A percentile compares a stretch with the other conserved stretches of the same genome.
Evolutionary conservation across 2,329 filamentous ascomycete species (phyloP).

Genomic region (Cercospora sojina): DNA sequence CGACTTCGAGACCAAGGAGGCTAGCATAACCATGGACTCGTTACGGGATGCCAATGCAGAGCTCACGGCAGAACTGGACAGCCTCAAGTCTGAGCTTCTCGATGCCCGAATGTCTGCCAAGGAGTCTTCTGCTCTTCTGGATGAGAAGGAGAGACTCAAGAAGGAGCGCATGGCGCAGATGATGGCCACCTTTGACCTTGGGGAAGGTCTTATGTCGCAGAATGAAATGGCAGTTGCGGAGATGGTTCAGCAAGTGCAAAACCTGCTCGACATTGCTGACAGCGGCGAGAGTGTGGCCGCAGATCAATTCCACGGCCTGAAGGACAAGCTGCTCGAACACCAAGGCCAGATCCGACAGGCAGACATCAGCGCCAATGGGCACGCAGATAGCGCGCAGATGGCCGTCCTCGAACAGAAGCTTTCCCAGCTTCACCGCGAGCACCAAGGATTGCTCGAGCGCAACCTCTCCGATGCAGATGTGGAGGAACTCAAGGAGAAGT

Average conservation of each 20-base stretch:
- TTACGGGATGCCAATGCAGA: conserved; percentile 94
- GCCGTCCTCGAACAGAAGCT: conserved; percentile 74
- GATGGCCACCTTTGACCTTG: conserved; percentile 98
- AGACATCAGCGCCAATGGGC: conserved; percentile 73
- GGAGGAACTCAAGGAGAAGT: conserved; percentile 76
- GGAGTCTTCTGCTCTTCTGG: conserved; percentile 82
- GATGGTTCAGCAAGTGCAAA: conserved; percentile 79
- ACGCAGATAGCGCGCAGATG: conserved; percentile 58
- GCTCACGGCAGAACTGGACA: conserved; percentile 86
- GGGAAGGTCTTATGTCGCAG: conserved; percentile 86
- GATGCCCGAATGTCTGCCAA: conserved; percentile 96
- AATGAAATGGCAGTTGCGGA: conserved; percentile 84
- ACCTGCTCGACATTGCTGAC: conserved; percentile 72
- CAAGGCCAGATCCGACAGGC: conserved; percentile 92
- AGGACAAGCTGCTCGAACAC: conserved; percentile 77
- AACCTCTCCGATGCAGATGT: conserved; percentile 77
- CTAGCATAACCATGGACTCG: conserved; percentile 94
- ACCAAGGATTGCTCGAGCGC: conserved; percentile 76
- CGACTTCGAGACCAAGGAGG: conserved; percentile 94
- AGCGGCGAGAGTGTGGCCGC: conserved; percentile 76
- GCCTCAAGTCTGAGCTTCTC: conserved; percentile 91
- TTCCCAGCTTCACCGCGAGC: conserved; percentile 72
- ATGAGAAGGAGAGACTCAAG: conserved; percentile 98
- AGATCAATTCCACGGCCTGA: conserved; percentile 75
- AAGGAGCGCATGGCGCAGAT: conserved; percentile 99